Percentiles rank a stretch among this genome's conserved stretches.
Evolutionary conservation across 495 filamentous ascomycete genomes (phyloP).

Genomic region (Penicilliopsis zonata): DNA sequence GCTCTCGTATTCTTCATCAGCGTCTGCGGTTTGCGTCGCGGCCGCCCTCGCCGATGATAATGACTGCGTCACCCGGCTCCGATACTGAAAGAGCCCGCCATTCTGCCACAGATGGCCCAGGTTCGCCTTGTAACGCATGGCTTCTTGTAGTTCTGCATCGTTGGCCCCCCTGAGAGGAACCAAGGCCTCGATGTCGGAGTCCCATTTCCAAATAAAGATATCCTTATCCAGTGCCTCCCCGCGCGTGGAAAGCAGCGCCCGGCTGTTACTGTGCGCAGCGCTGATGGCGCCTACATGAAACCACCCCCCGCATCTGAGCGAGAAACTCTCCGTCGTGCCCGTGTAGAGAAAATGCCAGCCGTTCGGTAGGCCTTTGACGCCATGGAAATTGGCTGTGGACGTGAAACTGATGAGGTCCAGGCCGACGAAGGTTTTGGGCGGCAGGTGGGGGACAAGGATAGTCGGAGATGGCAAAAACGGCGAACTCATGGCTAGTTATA

Average conservation of each 20-base stretch:
- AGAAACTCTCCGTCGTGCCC: slow-evolving; percentile 40
- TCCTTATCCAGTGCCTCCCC: slow-evolving; percentile 7
- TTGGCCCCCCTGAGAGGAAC: slow-evolving; percentile 12
- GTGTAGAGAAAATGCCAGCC: slow-evolving; percentile 55
- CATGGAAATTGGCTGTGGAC: slow-evolving; percentile 42
- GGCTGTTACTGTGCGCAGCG: slow-evolving; percentile 4
- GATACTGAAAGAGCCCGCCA: slow-evolving; percentile 29
- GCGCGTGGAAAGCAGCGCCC: slow-evolving; percentile 6
- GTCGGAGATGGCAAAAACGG: slow-evolving; percentile 26
- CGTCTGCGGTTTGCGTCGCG: neutral
- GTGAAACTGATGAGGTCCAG: slow-evolving; percentile 44
- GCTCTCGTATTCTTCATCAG: neutral
- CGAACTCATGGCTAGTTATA: no score
- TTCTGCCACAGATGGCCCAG: slow-evolving; percentile 27
- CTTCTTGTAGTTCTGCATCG: slow-evolving; percentile 18
- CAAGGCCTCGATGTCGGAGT: slow-evolving; percentile 18
- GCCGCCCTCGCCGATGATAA: slow-evolving; percentile 4
- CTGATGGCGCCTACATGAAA: slow-evolving; percentile 36
- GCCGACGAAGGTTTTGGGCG: slow-evolving; percentile 37
- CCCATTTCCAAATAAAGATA: slow-evolving; percentile 37
- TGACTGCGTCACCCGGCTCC: slow-evolving; percentile 23
- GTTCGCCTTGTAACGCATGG: slow-evolving; percentile 31
- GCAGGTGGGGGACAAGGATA: slow-evolving; percentile 35
- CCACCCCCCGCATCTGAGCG: slow-evolving; percentile 50
- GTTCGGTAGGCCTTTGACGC: slow-evolving; percentile 43